phyloP scores from a whole-genome alignment of 208 protist genomes.

The Porcisia hertigi region DNA sequence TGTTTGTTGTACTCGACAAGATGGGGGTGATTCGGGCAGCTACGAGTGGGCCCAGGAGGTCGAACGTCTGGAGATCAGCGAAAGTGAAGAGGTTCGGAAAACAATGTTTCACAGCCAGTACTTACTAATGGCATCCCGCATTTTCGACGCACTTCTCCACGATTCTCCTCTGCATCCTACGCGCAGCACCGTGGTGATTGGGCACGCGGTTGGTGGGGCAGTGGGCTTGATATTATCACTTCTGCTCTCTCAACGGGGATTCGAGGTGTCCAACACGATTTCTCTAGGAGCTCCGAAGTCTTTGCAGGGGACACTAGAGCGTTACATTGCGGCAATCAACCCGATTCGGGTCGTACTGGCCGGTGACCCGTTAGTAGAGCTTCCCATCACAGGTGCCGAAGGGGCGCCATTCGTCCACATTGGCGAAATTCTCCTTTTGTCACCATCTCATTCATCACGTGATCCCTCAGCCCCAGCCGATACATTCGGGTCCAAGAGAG shows the following conservation, averaged over 20 bases:
- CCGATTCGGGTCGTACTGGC: constrained; percentile 78
- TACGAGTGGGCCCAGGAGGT: constrained; percentile 70
- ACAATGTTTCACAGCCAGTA: constrained; percentile 73
- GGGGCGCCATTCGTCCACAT: constrained; percentile 76
- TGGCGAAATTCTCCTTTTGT: constrained; percentile 75
- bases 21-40: constrained; percentile 33
- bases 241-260: constrained; percentile 59
- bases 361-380: constrained; percentile 80
- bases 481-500: not conserved
- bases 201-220: constrained; percentile 77
- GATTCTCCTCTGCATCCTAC: constrained; percentile 76
- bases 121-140: constrained; percentile 45
- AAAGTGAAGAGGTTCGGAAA: constrained; percentile 70
- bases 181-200: constrained; percentile 75
- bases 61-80: constrained; percentile 71
- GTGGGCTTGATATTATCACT: constrained; percentile 60
- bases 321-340: constrained; percentile 66
- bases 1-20: constrained; percentile 45
- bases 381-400: constrained; percentile 79
- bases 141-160: constrained; percentile 60
- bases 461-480: not conserved
- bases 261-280: constrained; percentile 73
- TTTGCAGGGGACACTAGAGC: constrained; percentile 59
- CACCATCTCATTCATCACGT: constrained; percentile 5
- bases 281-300: constrained; percentile 77